Conservation (phyloP, 345 rosid genomes). For the Reutealis trisperma region DNA sequence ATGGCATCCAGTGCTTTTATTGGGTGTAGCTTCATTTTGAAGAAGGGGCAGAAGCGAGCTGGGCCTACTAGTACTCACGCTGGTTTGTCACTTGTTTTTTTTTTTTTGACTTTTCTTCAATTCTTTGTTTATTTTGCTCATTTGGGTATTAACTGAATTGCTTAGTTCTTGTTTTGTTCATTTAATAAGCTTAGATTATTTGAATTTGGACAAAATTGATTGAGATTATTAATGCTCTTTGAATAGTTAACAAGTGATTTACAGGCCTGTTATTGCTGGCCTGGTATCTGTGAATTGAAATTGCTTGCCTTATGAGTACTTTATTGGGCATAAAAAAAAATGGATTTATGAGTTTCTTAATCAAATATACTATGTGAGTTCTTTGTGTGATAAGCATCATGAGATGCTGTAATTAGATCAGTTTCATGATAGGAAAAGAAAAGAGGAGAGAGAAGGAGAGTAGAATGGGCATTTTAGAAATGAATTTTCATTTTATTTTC, state of each 20-base stretch:
- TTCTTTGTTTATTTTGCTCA: background rate
- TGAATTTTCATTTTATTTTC: no score
- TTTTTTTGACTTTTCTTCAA: background rate
- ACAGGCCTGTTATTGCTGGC: no score
- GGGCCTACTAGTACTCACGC: conserved; percentile 78
- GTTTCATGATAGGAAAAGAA: no score
- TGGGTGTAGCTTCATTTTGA: conserved; percentile 88
- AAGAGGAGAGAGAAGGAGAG: no score
- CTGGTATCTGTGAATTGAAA: no score
- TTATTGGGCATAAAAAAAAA: background rate
- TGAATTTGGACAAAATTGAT: background rate
- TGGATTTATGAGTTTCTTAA: background rate
- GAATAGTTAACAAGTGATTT: no score
- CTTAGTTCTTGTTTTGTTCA: background rate
- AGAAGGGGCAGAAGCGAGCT: conserved; percentile 95
- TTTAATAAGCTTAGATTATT: background rate
- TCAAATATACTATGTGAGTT: background rate
- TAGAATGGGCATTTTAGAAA: no score
- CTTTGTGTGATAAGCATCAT: background rate
- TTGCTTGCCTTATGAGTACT: background rate
- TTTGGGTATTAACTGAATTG: background rate
- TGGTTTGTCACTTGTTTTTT: conserved; percentile 45
- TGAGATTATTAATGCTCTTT: no score
- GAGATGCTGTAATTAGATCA: background rate
- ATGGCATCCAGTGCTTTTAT: conserved; percentile 74